Evolutionary conservation across 2,329 filamentous ascomycete genomes (phyloP).

Genomic region (Cylindrodendrum hubeiense): DNA sequence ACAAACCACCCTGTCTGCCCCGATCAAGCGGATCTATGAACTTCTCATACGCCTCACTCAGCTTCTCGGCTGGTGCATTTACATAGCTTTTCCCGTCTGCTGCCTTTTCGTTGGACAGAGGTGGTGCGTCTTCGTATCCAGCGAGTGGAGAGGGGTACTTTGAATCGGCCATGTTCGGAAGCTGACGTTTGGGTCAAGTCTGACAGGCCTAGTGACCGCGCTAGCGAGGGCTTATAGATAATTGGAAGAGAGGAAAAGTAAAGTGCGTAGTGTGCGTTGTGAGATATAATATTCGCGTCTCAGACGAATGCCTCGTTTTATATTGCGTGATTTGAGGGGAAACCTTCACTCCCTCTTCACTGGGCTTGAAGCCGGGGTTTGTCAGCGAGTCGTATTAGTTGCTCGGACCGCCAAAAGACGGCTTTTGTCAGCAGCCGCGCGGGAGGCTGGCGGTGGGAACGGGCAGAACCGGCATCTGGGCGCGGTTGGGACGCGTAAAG

Average conservation of each 20-base stretch:
- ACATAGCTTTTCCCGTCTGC: slow-evolving; percentile 83
- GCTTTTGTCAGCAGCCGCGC: too few relatives aligned
- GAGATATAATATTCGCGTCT: not conserved
- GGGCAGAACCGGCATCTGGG: too few relatives aligned
- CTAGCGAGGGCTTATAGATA: too few relatives aligned
- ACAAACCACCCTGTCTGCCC: slow-evolving; percentile 78
- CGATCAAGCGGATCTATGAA: slow-evolving; percentile 79
- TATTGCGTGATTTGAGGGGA: not conserved
- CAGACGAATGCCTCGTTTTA: not conserved
- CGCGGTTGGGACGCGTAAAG: too few relatives aligned
- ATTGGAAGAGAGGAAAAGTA: not conserved
- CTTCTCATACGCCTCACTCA: slow-evolving; percentile 76
- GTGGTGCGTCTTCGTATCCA: slow-evolving; percentile 68
- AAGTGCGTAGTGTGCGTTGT: not conserved
- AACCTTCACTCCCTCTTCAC: not conserved
- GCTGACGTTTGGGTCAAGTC: not conserved
- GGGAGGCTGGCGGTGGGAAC: too few relatives aligned
- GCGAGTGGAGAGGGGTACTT: slow-evolving; percentile 62
- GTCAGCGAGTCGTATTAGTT: not conserved
- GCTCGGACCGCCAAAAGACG: too few relatives aligned
- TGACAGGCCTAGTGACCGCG: not conserved
- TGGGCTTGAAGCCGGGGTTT: not conserved
- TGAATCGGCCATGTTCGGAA: slow-evolving; percentile 34
- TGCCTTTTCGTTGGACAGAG: slow-evolving; percentile 68
- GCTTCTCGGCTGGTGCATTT: slow-evolving; percentile 71